Conservation (phyloP, 75 land plant genomes). For the Picea glauca region DNA sequence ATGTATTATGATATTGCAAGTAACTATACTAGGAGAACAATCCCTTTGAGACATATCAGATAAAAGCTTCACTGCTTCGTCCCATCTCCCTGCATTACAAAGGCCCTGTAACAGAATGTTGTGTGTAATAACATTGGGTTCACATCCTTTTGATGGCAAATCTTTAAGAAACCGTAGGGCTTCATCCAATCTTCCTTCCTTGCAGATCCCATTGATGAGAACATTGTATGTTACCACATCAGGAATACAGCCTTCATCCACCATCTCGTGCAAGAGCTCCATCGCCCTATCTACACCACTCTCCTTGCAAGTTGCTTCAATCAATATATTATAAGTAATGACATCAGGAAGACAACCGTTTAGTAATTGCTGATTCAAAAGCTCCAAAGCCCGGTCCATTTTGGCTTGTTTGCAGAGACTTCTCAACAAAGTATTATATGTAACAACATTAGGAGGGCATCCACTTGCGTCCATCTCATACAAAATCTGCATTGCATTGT, state of each 20-base stretch:
- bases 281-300: slow-evolving; percentile 43
- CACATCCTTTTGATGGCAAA: slow-evolving; percentile 41
- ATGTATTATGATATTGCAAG: slow-evolving; percentile 51
- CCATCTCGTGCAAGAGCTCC: slow-evolving; percentile 62
- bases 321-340: slow-evolving; percentile 49
- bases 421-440: slow-evolving; percentile 8
- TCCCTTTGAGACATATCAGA: slow-evolving; percentile 45
- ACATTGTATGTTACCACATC: slow-evolving; percentile 56
- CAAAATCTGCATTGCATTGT: background rate
- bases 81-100: slow-evolving; percentile 55
- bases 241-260: slow-evolving; percentile 44
- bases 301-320: slow-evolving; percentile 45
- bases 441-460: slow-evolving; percentile 10
- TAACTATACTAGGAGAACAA: slow-evolving; percentile 49
- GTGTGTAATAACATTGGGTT: slow-evolving; percentile 52
- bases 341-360: slow-evolving; percentile 49
- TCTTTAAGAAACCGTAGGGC: slow-evolving; percentile 33
- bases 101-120: slow-evolving; percentile 46
- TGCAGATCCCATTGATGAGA: slow-evolving; percentile 55
- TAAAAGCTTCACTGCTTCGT: slow-evolving; percentile 50
- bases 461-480: slow-evolving; percentile 6
- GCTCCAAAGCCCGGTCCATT: slow-evolving; percentile 30
- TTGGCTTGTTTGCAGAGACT: slow-evolving; percentile 14
- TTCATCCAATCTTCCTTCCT: slow-evolving; percentile 52
- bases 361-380: slow-evolving; percentile 30